These are phyloP conservation scores for Westerdykella aurantiaca DNA, from an alignment of 2,329 filamentous ascomycete species.

Conservation along the genomic window DNA sequence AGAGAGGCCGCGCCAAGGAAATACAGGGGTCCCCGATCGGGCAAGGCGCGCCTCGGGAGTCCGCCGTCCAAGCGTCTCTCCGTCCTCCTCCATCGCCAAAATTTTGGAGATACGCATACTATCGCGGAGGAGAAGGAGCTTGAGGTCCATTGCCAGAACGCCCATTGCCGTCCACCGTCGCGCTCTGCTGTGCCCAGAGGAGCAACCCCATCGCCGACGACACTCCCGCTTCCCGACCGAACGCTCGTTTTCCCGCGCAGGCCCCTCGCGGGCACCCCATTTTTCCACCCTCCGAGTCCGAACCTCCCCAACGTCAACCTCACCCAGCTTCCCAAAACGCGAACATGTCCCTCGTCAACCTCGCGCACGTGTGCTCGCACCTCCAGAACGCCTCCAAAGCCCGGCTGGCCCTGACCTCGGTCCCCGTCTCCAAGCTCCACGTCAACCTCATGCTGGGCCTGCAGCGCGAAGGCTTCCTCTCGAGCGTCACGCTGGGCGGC, in stretches of 20 bases:
- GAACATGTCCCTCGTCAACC: conserved; percentile 65
- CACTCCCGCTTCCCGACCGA: conserved; percentile 6
- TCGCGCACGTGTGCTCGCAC: conserved; percentile 80
- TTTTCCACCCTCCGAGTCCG: background rate
- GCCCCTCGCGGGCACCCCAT: conserved; percentile 26
- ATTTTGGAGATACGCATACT: conserved; percentile 17
- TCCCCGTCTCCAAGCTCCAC: conserved; percentile 76
- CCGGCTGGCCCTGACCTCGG: conserved; percentile 76
- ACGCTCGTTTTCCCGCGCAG: conserved; percentile 7
- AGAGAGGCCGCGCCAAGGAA: no score
- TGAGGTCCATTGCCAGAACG: background rate
- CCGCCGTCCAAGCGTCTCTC: conserved; percentile 14
- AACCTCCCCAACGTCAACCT: background rate
- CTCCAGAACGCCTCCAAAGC: conserved; percentile 82
- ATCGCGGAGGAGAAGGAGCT: background rate
- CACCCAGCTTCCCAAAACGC: conserved; percentile 4
- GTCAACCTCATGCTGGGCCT: conserved; percentile 68
- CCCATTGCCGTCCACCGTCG: conserved; percentile 18
- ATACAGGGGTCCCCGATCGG: background rate
- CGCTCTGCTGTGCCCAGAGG: conserved; percentile 1
- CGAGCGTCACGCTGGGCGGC: conserved; percentile 69
- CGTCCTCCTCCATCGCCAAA: conserved; percentile 19
- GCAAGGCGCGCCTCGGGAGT: background rate
- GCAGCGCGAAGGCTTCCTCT: conserved; percentile 76
- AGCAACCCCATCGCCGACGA: background rate